Evolutionary conservation across 1,284 basidiomycete species (phyloP).

Genomic region (Hemileia vastatrix): DNA sequence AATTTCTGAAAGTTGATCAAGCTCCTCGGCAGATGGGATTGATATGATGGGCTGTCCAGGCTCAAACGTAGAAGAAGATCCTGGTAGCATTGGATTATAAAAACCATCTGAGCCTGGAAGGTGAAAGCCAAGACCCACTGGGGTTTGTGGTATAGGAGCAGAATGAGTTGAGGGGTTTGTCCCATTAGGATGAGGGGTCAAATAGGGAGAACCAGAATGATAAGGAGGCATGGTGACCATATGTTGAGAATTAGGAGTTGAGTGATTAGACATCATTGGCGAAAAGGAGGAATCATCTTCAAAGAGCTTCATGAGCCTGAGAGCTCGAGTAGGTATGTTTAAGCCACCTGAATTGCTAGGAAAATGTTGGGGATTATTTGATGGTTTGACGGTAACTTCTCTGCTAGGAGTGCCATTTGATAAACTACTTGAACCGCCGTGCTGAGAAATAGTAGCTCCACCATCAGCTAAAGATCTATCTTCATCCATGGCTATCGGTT

Average conservation of each 20-base stretch:
- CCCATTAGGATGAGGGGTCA: neutral
- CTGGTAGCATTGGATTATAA: neutral
- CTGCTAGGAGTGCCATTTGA: neutral
- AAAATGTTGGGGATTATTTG: neutral
- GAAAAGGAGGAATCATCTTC: constrained; percentile 9
- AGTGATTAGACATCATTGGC: no score
- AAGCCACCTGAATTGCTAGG: no score
- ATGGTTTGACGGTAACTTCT: constrained; percentile 6
- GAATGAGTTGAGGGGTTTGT: neutral
- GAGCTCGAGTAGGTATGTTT: neutral
- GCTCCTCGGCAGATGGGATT: constrained; percentile 13
- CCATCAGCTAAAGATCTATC: no score
- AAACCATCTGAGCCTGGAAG: constrained; percentile 3
- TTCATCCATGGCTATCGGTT: no score
- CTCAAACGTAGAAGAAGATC: neutral
- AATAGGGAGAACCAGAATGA: neutral
- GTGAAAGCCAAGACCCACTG: constrained; percentile 15
- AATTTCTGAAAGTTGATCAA: constrained; percentile 2
- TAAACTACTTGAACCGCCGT: neutral
- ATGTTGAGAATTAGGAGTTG: neutral
- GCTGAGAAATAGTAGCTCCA: neutral
- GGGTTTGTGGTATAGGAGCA: constrained; percentile 10
- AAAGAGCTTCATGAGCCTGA: constrained; percentile 18
- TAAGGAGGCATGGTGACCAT: constrained; percentile 4
- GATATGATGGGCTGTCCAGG: constrained; percentile 10